phyloP scores from a whole-genome alignment of 1,139 yeast genomes.

The Yamadazyma epiphylla region DNA sequence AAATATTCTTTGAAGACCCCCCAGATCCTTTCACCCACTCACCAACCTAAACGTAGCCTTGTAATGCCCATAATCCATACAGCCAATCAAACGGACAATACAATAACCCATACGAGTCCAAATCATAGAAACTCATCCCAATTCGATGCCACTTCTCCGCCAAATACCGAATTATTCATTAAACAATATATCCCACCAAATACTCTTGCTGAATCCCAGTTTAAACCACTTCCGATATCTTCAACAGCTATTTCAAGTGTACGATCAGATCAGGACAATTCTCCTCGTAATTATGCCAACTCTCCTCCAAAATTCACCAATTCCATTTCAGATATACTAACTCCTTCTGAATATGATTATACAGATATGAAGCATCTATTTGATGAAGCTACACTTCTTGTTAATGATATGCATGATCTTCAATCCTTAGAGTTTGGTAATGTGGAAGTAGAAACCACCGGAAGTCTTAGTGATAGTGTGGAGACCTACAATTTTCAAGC shows the following conservation, averaged over 20 bases:
- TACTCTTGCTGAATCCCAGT: background rate
- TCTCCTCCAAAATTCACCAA: slow-evolving; percentile 10
- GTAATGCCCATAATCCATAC: background rate
- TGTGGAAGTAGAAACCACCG: slow-evolving; percentile 1
- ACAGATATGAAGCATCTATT: slow-evolving; percentile 25
- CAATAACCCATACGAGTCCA: background rate
- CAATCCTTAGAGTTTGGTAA: slow-evolving; percentile 21
- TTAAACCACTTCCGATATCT: background rate
- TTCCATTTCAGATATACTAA: slow-evolving; percentile 29
- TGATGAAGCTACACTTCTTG: slow-evolving; percentile 49
- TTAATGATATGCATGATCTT: slow-evolving; percentile 46
- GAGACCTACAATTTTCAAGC: slow-evolving; percentile 15
- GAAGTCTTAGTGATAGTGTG: slow-evolving; percentile 5
- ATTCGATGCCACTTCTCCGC: background rate
- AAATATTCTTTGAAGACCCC: slow-evolving; percentile 23
- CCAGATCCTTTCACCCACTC: slow-evolving; percentile 1
- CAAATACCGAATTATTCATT: no score
- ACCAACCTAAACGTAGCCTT: background rate
- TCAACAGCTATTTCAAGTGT: background rate
- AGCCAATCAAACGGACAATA: background rate
- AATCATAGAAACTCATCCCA: background rate
- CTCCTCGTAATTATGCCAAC: background rate
- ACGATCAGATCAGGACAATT: no score
- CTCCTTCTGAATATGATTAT: slow-evolving; percentile 13
- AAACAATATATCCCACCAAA: background rate